These are phyloP conservation scores for Axilococcus clingmanii DNA, from an alignment of 139 green algal genomes.

Conservation along the genomic window DNA sequence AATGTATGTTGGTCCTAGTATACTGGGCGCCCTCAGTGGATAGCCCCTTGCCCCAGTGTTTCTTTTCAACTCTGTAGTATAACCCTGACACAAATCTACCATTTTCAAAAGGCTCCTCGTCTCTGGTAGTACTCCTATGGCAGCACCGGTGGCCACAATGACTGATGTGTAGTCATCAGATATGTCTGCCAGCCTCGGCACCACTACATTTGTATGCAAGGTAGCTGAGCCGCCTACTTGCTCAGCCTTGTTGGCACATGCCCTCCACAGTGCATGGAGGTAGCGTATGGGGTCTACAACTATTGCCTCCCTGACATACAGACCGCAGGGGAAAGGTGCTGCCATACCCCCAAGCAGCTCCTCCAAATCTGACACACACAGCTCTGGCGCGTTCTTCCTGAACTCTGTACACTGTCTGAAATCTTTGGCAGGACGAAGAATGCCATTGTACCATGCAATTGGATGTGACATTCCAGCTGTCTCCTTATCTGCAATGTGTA, in stretches of 20 bases:
- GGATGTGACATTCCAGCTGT: background rate
- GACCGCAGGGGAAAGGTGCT: background rate
- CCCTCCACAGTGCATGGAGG: slow-evolving; percentile 50
- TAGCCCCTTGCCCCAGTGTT: slow-evolving; percentile 7
- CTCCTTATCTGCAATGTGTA: slow-evolving; percentile 26
- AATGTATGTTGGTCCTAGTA: slow-evolving; percentile 70
- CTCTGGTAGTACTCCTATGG: slow-evolving; percentile 38
- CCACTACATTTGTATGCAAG: slow-evolving; percentile 21
- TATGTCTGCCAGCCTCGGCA: too few species aligned
- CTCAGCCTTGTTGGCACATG: slow-evolving; percentile 24
- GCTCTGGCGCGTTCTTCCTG: background rate
- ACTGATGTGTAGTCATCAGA: slow-evolving; percentile 37
- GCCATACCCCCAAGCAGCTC: background rate
- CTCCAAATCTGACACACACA: background rate
- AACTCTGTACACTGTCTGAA: slow-evolving; percentile 42
- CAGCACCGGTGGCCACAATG: slow-evolving; percentile 59
- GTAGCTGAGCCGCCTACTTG: slow-evolving; percentile 7
- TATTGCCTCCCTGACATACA: background rate
- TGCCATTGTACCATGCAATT: slow-evolving; percentile 36
- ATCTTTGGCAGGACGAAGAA: slow-evolving; percentile 32
- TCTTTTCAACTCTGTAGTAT: slow-evolving; percentile 24
- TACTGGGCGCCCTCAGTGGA: slow-evolving; percentile 36
- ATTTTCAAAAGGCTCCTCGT: slow-evolving; percentile 20
- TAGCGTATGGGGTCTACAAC: slow-evolving; percentile 41
- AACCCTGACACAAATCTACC: slow-evolving; percentile 50